Conservation (phyloP, 352 stramenopile genomes). For the Globisporangium okanoganense region DNA sequence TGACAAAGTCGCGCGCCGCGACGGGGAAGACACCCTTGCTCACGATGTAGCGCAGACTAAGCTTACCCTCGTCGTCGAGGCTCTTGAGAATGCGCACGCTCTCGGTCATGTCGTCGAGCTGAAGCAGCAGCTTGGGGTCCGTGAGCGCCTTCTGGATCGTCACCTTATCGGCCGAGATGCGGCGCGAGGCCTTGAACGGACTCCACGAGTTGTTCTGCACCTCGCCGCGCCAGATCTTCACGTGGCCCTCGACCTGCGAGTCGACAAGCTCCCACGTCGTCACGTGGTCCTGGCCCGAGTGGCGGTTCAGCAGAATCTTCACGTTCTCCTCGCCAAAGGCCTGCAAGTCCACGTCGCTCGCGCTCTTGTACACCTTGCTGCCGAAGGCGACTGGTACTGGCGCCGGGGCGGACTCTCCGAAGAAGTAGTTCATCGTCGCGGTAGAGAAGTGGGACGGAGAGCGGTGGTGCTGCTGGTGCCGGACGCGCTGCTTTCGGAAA, state of each 20-base stretch:
- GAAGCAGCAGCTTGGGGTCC: conserved; percentile 54
- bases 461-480: background rate
- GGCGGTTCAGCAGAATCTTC: conserved; percentile 51
- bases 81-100: conserved; percentile 48
- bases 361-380: conserved; percentile 34
- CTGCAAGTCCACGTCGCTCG: conserved; percentile 58
- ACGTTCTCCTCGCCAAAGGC: conserved; percentile 65
- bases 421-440: conserved; percentile 21
- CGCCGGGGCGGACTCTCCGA: conserved; percentile 11
- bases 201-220: conserved; percentile 66
- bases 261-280: conserved; percentile 73
- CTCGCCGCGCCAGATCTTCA: conserved; percentile 62
- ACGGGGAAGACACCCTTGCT: conserved; percentile 81
- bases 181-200: conserved; percentile 55
- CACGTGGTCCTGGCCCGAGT: conserved; percentile 59
- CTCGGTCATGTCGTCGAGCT: conserved; percentile 85
- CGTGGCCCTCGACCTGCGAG: conserved; percentile 34
- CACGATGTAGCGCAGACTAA: conserved; percentile 66
- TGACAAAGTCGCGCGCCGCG: conserved; percentile 64
- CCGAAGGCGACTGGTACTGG: conserved; percentile 9
- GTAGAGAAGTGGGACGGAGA: background rate
- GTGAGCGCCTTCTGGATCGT: conserved; percentile 54
- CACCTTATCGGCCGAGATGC: conserved; percentile 50
- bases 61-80: conserved; percentile 42
- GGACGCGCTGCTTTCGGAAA: conserved; percentile 1